Conservation (phyloP, 148 eudicot species). For the Cornus florida region DNA sequence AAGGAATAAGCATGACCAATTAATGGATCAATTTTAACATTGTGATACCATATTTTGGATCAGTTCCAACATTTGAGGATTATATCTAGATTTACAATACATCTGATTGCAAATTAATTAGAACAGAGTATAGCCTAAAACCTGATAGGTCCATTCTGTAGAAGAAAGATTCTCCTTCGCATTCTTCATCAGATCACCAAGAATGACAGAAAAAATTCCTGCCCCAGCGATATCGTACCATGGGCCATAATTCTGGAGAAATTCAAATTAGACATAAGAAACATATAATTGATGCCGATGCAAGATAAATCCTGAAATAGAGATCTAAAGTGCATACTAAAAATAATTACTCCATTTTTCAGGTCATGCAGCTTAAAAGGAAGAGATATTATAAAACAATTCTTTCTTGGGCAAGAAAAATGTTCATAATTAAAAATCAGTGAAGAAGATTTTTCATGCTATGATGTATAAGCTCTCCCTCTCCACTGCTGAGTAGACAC, state of each 20-base stretch:
- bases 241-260: slow-evolving; percentile 53
- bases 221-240: slow-evolving; percentile 53
- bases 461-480: too few relatives aligned
- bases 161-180: slow-evolving; percentile 33
- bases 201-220: slow-evolving; percentile 40
- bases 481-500: too few relatives aligned
- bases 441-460: too few relatives aligned
- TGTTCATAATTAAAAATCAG: background rate
- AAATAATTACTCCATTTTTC: background rate
- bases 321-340: background rate
- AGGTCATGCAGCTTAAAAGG: background rate
- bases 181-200: slow-evolving; percentile 28
- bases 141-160: slow-evolving; percentile 50
- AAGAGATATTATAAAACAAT: background rate
- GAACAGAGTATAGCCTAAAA: slow-evolving; percentile 1
- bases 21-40: background rate
- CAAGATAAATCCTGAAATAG: background rate
- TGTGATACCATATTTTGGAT: background rate
- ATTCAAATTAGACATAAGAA: background rate
- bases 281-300: background rate
- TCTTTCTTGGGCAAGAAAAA: background rate
- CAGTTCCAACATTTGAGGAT: background rate
- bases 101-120: background rate
- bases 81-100: too few relatives aligned
- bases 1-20: background rate